Percentiles rank a stretch among this genome's conserved stretches.
These are phyloP conservation scores for Fusarium denticulatum DNA, from an alignment of 2,329 filamentous ascomycete species.

Conservation along the genomic window DNA sequence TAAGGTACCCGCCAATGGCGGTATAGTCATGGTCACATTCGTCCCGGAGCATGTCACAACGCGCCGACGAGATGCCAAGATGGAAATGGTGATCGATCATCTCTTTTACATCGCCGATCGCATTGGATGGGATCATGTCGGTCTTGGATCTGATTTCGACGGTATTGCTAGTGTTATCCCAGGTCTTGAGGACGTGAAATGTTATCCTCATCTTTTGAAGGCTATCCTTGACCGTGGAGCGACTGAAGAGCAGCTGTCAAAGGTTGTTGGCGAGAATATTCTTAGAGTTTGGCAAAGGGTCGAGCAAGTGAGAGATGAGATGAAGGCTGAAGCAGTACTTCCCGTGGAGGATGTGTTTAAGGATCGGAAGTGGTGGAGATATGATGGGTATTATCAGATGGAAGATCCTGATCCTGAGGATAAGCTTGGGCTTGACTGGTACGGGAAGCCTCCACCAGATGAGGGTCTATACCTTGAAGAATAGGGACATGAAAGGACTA, in stretches of 20 bases:
- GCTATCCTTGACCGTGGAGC: constrained; percentile 3
- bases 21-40: not conserved
- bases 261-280: not conserved
- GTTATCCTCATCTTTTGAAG: not conserved
- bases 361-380: constrained; percentile 12
- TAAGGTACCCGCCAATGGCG: not conserved
- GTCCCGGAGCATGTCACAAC: not conserved
- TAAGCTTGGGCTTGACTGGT: constrained; percentile 6
- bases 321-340: not conserved
- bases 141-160: constrained; percentile 1
- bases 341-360: not conserved
- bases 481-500: not conserved
- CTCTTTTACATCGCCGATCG: not conserved
- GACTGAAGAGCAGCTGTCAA: not conserved
- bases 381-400: constrained; percentile 20
- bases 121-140: not conserved
- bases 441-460: not conserved
- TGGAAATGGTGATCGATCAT: constrained; percentile 7
- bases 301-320: not conserved
- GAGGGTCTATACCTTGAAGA: not conserved
- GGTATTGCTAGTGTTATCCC: not conserved
- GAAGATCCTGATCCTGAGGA: constrained; percentile 13
- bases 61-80: not conserved
- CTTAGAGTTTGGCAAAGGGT: not conserved
- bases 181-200: not conserved